Conservation (phyloP, 1,139 yeast genomes). For the Yamadazyma blattariae region DNA sequence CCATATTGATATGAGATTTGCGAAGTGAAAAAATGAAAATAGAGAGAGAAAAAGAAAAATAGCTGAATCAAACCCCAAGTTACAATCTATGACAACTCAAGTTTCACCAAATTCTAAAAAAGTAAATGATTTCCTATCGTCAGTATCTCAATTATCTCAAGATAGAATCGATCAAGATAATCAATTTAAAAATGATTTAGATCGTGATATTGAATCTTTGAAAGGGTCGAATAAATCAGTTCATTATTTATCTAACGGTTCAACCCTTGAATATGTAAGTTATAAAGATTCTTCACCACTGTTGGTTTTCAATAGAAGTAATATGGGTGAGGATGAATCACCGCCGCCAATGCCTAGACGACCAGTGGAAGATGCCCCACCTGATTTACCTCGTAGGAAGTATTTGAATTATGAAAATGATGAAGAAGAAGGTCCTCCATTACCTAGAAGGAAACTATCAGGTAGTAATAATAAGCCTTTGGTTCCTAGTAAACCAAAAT, state of each 20-base stretch:
- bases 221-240: background rate
- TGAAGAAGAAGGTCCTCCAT: background rate
- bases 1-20: slow-evolving; percentile 1
- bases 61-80: too few relatives aligned
- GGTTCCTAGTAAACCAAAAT: slow-evolving; percentile 1
- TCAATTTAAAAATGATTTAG: slow-evolving; percentile 10
- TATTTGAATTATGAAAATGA: slow-evolving; percentile 1
- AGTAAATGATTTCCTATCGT: slow-evolving; percentile 14
- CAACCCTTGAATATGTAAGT: slow-evolving; percentile 1
- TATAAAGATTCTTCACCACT: slow-evolving; percentile 6
- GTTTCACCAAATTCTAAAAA: slow-evolving; percentile 13
- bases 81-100: too few relatives aligned
- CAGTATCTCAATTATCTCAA: slow-evolving; percentile 13
- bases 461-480: background rate
- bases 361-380: slow-evolving; percentile 3
- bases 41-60: too few relatives aligned
- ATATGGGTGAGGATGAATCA: slow-evolving; percentile 2
- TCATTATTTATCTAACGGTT: background rate
- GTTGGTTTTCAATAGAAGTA: slow-evolving; percentile 8
- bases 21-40: too few relatives aligned
- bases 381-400: slow-evolving; percentile 3
- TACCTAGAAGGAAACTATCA: slow-evolving; percentile 1
- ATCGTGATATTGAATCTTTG: slow-evolving; percentile 6
- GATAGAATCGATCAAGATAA: slow-evolving; percentile 13
- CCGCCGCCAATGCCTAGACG: slow-evolving; percentile 9